Conservation (phyloP, 2,329 filamentous ascomycete genomes). For the Domatiomyces catenatus region DNA sequence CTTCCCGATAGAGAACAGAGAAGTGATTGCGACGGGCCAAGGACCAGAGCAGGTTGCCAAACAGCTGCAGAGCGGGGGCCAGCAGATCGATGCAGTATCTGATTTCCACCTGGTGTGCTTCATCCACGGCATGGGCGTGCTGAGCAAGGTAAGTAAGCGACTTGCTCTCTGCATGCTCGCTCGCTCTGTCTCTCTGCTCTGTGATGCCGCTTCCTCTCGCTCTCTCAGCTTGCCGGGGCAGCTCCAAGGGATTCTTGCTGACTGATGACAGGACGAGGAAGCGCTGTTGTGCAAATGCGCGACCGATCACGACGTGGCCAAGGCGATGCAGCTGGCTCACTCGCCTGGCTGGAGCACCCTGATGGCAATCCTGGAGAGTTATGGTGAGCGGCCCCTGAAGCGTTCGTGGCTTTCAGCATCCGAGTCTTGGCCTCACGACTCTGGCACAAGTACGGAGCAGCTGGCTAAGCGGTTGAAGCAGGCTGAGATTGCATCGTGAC, state of each 20-base stretch:
- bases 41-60: slow-evolving; percentile 55
- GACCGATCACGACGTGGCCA: slow-evolving; percentile 61
- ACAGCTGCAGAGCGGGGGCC: slow-evolving; percentile 51
- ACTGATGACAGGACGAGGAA: slow-evolving; percentile 60
- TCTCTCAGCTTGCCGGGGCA: not conserved
- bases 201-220: too few relatives aligned
- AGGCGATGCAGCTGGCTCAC: slow-evolving; percentile 68
- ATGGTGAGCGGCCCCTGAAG: slow-evolving; percentile 62
- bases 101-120: slow-evolving; percentile 93
- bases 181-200: too few relatives aligned
- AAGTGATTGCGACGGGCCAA: slow-evolving; percentile 71
- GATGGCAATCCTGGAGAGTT: slow-evolving; percentile 74
- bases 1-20: slow-evolving; percentile 86
- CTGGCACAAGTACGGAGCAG: slow-evolving; percentile 36
- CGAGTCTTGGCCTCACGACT: slow-evolving; percentile 26
- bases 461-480: slow-evolving; percentile 52
- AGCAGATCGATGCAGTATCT: slow-evolving; percentile 55
- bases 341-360: slow-evolving; percentile 89
- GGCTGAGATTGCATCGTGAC: slow-evolving; percentile 26
- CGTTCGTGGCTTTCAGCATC: slow-evolving; percentile 21
- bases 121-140: slow-evolving; percentile 61
- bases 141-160: slow-evolving; percentile 57
- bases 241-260: not conserved
- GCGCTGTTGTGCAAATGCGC: slow-evolving; percentile 72
- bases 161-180: slow-evolving; percentile 5